A percentile compares a stretch with the other conserved stretches of the same genome.
These are phyloP conservation scores for Hypoxylon sp. DNA, from an alignment of 2,329 filamentous ascomycete genomes.

Conservation along the genomic window DNA sequence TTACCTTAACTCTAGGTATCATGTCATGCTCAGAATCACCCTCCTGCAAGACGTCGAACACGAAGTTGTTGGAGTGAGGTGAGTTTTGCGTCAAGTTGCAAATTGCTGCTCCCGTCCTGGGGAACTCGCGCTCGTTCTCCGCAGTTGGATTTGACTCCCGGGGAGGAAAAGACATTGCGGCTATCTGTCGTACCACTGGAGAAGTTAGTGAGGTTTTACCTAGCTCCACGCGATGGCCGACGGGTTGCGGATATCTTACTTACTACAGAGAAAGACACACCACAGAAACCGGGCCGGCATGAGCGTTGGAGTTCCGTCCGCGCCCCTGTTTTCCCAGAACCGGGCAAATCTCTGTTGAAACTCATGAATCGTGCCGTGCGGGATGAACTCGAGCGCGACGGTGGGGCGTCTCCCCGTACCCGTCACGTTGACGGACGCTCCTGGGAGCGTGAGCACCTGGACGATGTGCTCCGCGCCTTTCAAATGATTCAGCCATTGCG, in stretches of 20 bases:
- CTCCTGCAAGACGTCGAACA: conserved; percentile 10
- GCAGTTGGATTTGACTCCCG: background rate
- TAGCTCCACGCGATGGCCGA: no score
- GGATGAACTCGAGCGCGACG: conserved; percentile 25
- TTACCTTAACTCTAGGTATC: conserved; percentile 17
- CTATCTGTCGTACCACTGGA: conserved; percentile 15
- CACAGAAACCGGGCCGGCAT: conserved; percentile 21
- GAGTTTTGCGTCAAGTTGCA: conserved; percentile 18
- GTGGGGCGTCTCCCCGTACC: conserved; percentile 22
- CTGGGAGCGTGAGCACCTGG: conserved; percentile 5
- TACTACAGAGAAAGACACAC: conserved; percentile 26
- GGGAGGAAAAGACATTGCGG: conserved; percentile 25
- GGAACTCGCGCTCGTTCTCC: conserved; percentile 2
- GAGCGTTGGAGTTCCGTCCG: background rate
- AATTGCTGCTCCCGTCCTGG: background rate
- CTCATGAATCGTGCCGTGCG: background rate
- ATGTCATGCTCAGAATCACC: background rate
- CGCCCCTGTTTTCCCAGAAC: no score
- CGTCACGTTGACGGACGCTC: conserved; percentile 3
- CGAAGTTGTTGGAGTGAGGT: conserved; percentile 6
- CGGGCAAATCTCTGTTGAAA: background rate
- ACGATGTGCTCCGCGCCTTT: conserved; percentile 30
- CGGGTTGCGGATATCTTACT: background rate
- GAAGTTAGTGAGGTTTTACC: conserved; percentile 3
- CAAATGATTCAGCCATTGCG: conserved; percentile 6